Base-by-base conservation (phyloP, 2,329 filamentous ascomycete species). In the Fusarium sp. region DNA sequence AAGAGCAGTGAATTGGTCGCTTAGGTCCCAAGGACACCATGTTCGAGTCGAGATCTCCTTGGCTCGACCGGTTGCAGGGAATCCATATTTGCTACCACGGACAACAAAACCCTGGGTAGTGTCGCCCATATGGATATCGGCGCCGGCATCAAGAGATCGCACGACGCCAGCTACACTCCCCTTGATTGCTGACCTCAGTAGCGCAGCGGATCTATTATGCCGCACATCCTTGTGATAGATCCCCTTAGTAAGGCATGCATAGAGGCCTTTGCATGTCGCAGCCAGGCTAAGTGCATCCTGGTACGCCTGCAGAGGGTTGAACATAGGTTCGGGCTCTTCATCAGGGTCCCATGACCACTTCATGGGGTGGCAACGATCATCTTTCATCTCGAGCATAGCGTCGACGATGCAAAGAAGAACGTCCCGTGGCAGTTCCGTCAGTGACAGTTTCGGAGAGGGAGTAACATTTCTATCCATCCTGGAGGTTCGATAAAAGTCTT, bases 251-350 rank as follows among this genome's bases (percentile, higher is more conserved):
- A 45, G 15, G 4, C 54, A 18, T 6, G 10, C 5, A 8, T 38
- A 25, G 1, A 66, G 18, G 16, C n/a, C n/a, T 24, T 32, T 51
- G 34, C 66, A 70, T 4, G 60, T 58, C 1, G 45, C 18, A 18
- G 66, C 43, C 20, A 70, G 16, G 38, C 20, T 70, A 1, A 66
- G 42, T 1, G 44, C 55, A 24, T 70, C 66, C 20, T 27, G 18
- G 8, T 43, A 69, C 8, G 24, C 8, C 8, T 47, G 46, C 2
- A 54, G 30, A 12, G 25, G 27, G 8, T 61, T 55, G 14, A 61
- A 43, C 7, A 12, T 3, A 24, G 43, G 58, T 8, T 50, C 38
- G 1, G 2, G 12, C 6, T 42, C 14, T 8, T 6, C 9, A 18
- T 5, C 14, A 8, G 22, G 4, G 5, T 53, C 18, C 47, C 57